These are phyloP conservation scores for Hanseniaspora pseudoguilliermondii DNA, from an alignment of 805 yeast species.

Conservation along the genomic window DNA sequence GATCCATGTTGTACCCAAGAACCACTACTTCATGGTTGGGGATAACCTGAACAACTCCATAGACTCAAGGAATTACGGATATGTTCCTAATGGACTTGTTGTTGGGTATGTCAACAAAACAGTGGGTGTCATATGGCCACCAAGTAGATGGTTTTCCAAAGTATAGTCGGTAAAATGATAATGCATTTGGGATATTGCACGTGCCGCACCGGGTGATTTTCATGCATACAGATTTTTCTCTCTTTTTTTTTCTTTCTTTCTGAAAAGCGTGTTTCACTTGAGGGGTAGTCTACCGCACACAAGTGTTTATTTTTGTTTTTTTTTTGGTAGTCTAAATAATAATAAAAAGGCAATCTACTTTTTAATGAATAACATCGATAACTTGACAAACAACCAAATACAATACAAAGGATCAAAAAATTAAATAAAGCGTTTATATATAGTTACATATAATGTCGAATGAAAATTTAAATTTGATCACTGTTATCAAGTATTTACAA, in stretches of 20 bases:
- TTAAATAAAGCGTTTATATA: too few species aligned
- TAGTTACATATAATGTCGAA: neutral
- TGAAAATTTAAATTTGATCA: conserved; percentile 2
- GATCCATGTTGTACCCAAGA: conserved; percentile 3
- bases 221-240: neutral
- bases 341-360: too few species aligned
- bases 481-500: conserved; percentile 49
- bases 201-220: neutral
- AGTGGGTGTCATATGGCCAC: conserved; percentile 7
- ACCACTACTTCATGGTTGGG: conserved; percentile 8
- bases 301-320: neutral
- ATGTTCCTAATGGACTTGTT: conserved; percentile 6
- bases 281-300: neutral
- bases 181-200: neutral
- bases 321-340: neutral
- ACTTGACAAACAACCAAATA: too few species aligned
- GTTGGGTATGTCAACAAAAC: conserved; percentile 3
- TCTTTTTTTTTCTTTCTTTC: neutral
- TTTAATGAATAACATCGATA: too few species aligned
- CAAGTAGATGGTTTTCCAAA: conserved; percentile 3
- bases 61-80: conserved; percentile 11
- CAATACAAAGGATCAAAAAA: too few species aligned
- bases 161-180: neutral
- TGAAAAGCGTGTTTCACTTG: too few species aligned
- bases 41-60: conserved; percentile 12